These are phyloP conservation scores for Epichloe gansuensis DNA, from an alignment of 2,329 filamentous ascomycete species.

Conservation along the genomic window DNA sequence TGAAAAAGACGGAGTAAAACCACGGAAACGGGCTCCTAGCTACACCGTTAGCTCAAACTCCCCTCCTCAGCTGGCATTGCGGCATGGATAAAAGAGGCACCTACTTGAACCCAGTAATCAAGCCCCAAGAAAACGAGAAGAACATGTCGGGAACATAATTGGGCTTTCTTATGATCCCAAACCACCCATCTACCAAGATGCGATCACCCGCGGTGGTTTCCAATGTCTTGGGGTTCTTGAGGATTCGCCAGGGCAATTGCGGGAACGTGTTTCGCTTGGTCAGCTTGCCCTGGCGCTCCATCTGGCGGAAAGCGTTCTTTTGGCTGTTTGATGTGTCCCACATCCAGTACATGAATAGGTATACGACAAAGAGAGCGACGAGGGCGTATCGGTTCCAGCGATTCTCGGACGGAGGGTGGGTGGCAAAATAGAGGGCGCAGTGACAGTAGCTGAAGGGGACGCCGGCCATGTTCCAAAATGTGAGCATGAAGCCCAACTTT, in stretches of 20 bases:
- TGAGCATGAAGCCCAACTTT: constrained; percentile 96
- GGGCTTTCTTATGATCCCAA: constrained; percentile 55
- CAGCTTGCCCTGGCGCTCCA: constrained; percentile 55
- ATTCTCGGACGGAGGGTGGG: constrained; percentile 67
- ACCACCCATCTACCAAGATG: constrained; percentile 79
- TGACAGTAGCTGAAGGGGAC: constrained; percentile 89
- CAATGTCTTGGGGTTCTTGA: constrained; percentile 73
- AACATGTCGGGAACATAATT: constrained; percentile 38
- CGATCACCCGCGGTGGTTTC: constrained; percentile 53
- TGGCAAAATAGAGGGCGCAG: constrained; percentile 81
- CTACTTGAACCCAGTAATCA: constrained; percentile 37
- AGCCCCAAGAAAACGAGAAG: constrained; percentile 38
- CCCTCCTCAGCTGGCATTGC: too few species aligned
- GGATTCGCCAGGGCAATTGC: constrained; percentile 75
- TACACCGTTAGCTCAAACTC: too few species aligned
- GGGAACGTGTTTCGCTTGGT: constrained; percentile 70
- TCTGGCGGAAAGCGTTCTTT: constrained; percentile 81
- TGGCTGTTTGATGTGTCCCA: constrained; percentile 90
- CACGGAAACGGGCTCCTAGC: constrained; percentile 65
- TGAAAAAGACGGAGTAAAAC: constrained; percentile 83
- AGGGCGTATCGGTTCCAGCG: constrained; percentile 62
- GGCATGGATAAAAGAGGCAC: neutral
- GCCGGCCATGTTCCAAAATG: constrained; percentile 92
- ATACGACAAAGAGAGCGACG: constrained; percentile 51
- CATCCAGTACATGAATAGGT: constrained; percentile 77